These are phyloP conservation scores for Coccomyxa subellipsoidea DNA, from an alignment of 163 green algal species.

Conservation along the genomic window DNA sequence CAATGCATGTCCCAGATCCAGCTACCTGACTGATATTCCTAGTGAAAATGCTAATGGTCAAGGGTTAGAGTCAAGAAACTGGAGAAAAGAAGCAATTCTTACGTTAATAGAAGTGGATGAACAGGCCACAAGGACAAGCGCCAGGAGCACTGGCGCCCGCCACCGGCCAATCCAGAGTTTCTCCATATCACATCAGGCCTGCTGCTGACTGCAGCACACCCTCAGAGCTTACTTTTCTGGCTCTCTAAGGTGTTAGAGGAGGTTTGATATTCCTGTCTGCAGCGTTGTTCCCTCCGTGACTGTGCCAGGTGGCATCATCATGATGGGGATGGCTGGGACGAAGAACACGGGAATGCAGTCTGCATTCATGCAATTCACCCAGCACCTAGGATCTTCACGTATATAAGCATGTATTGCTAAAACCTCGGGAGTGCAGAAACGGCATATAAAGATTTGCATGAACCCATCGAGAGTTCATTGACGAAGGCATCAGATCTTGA, in stretches of 20 bases:
- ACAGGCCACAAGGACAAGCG: neutral
- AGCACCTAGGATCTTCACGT: no score
- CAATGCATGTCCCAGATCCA: neutral
- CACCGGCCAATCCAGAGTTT: neutral
- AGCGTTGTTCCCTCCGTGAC: neutral
- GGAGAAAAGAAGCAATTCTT: neutral
- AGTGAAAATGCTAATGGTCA: neutral
- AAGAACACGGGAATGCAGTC: no score
- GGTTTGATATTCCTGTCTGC: neutral
- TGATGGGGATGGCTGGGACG: neutral
- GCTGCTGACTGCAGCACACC: neutral
- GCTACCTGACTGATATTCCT: neutral
- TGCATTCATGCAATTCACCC: no score
- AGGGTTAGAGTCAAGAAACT: neutral
- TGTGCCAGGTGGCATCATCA: neutral
- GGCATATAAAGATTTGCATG: no score
- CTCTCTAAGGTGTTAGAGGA: neutral
- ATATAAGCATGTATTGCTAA: no score
- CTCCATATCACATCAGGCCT: slow-evolving; percentile 7
- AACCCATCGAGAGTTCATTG: no score
- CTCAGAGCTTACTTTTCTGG: neutral
- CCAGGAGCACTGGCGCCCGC: neutral
- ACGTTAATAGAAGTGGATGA: neutral
- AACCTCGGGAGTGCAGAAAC: no score
- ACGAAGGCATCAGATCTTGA: no score